Base-by-base conservation (phyloP, 495 filamentous ascomycete genomes). In the Choiromyces venosus region DNA sequence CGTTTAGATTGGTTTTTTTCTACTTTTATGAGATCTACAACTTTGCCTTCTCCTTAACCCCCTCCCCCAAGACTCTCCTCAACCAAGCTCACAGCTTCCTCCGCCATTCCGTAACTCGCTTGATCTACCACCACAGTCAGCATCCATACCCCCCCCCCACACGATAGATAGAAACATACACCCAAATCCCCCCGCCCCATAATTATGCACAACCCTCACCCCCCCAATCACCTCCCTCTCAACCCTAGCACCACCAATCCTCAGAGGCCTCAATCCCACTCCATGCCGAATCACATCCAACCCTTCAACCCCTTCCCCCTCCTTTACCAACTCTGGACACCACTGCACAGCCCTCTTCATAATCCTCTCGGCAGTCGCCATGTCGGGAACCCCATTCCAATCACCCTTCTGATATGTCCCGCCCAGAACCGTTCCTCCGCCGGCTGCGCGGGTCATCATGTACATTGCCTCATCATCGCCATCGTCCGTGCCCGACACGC, bases 131-230 rank as follows among this genome's bases (percentile, higher is more conserved):
- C 38, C 66, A 16, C 25, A 56, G n/a, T 38, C 37, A 71, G 14
- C 42, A 36, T n/a, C 37, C 29, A 4, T 10, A 25, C 33, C 8
- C 37, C n/a, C n/a, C n/a, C n/a, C n/a, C n/a, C n/a, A n/a, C n/a
- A n/a, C n/a, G n/a, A n/a, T n/a, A n/a, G 6, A 65, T 66, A 4
- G 18, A 44, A 74, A 69, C 37, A 74, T 67, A 81, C 78, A 89
- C 29, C 87, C 95, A 85, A 93, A 97, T 0, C 95, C 95, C 0
- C 92, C 93, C 84, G 97, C 94, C 14, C 96, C 96, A 81, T 99
- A 99, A 76, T 97, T 94, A 81, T 99, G 95, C 74, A 99, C 93
- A 14, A 97, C 88, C 83, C 87, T 88, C 0, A 88, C 85, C 37
- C 79, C 86, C n/a, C 86, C 90, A 37, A 86, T 87, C 75, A 85